Evolutionary conservation across 108 stramenopile genomes (phyloP), one percentile per base, ranked within the genome.

Genomic region (Conticribra guillardii): DNA sequence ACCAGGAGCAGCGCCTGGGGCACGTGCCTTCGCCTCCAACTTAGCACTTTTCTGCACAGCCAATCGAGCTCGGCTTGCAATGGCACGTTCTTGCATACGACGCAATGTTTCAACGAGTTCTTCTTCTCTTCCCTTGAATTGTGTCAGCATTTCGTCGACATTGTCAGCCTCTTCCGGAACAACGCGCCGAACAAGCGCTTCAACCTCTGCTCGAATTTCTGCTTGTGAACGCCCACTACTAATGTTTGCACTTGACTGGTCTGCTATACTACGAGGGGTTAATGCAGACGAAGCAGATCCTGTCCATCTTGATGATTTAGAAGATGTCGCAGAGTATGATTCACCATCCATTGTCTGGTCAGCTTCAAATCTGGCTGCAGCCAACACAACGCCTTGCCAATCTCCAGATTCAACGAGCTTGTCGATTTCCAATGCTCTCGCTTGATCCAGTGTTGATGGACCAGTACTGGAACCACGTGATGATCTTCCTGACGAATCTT

Each of bases 51-150:
- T 90, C 58, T 89, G 89, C 46, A 85, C 80, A 34, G 85, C 87
- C 27, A 81, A 65, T 23, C 90, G 77, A 16, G 89, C 89, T 48
- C 88, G 83, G 60, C 87, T 87, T 17, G 93, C 93, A 51, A 92
- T 79, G 46, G 78, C 74, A 52, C 93, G 79, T 62, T 95, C 94
- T 67, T 95, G 88, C 94, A 95, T 95, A 17, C 87, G 87, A 48
- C 89, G 79, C 4, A 95, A 69, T 4, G 91, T 92, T 66, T 92
- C 91, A 1, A 95, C 80, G 61, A 95, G 79, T 52, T 95, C 94
- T 66, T 95, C 94, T 74, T 95, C 94, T n/a, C 94, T 79, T 16
- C 94, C 94, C 45, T 87, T 87, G 70, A 95, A 95, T 64, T 95
- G 91, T 9, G 74, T 76, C 74, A 95, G 81, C 94, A 95, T 95